Conservation (phyloP, 2,329 filamentous ascomycete species). For the Hansfordia pulvinata region DNA sequence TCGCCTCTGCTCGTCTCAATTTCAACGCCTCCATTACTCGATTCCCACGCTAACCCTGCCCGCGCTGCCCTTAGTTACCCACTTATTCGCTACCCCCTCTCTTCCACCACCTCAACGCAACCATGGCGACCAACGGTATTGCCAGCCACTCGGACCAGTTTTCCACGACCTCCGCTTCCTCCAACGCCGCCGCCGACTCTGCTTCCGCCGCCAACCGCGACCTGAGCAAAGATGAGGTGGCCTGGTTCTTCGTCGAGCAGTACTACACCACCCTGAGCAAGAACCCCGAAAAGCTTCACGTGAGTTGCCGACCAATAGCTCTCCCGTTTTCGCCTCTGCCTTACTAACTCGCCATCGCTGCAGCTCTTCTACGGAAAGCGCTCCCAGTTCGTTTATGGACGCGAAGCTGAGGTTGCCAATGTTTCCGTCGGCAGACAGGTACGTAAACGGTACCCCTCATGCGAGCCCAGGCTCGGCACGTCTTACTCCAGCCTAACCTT, state of each 20-base stretch:
- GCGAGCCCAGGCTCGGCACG: constrained; percentile 1
- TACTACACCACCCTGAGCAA: constrained; percentile 98
- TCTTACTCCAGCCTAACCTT: constrained; percentile 2
- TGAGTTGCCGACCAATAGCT: constrained; percentile 23
- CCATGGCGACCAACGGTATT: constrained; percentile 46
- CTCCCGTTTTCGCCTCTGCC: constrained; percentile 1
- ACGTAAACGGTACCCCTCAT: constrained; percentile 17
- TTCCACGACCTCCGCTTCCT: constrained; percentile 18
- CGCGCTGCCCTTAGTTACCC: no score
- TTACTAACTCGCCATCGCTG: constrained; percentile 2
- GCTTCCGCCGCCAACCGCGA: constrained; percentile 24
- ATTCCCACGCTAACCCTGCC: no score
- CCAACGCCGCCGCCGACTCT: constrained; percentile 17
- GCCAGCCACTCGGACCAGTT: constrained; percentile 28
- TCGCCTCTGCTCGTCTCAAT: no score
- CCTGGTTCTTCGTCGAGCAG: constrained; percentile 99
- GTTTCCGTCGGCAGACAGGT: constrained; percentile 84
- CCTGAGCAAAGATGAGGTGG: constrained; percentile 80
- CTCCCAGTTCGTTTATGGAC: constrained; percentile 87
- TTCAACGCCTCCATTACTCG: no score
- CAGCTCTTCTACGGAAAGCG: constrained; percentile 91
- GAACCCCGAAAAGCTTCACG: constrained; percentile 81
- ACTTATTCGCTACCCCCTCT: no score
- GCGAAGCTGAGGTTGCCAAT: constrained; percentile 76
- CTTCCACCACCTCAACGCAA: constrained; percentile 8